Evolutionary conservation across 2,329 filamentous ascomycete species (phyloP).

Genomic region (Microsporum canis): DNA sequence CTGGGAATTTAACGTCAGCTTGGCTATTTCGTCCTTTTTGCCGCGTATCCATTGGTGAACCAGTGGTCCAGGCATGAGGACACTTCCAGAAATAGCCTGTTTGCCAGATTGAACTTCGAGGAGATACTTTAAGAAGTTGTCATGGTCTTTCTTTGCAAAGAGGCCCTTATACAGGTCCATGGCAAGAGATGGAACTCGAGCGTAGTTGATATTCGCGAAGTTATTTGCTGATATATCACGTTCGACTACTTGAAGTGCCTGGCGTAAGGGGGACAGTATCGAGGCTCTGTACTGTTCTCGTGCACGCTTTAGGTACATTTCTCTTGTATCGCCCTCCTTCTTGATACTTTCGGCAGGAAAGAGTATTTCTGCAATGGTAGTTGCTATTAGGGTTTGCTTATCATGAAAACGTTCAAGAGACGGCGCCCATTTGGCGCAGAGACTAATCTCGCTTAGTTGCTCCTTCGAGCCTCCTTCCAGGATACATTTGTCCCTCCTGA

Average conservation of each 20-base stretch:
- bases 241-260: constrained; percentile 35
- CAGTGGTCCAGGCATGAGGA: constrained; percentile 43
- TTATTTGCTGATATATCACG: constrained; percentile 46
- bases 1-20: constrained; percentile 34
- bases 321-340: constrained; percentile 31
- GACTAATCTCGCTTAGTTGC: constrained; percentile 39
- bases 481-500: constrained; percentile 37
- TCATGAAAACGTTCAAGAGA: constrained; percentile 46
- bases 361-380: constrained; percentile 47
- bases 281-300: constrained; percentile 45
- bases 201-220: constrained; percentile 46
- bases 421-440: constrained; percentile 52
- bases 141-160: constrained; percentile 42
- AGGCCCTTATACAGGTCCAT: constrained; percentile 43
- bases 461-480: constrained; percentile 33
- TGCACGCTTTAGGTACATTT: constrained; percentile 43
- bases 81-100: constrained; percentile 45
- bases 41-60: constrained; percentile 28
- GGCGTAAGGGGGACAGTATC: constrained; percentile 41
- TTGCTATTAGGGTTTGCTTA: constrained; percentile 46
- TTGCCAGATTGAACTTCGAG: constrained; percentile 39
- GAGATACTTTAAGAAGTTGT: constrained; percentile 42
- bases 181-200: constrained; percentile 45
- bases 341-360: constrained; percentile 30
- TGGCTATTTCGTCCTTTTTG: not conserved